phyloP scores from a whole-genome alignment of 2,329 filamentous ascomycete species.

The Pseudogymnoascus sp. region DNA sequence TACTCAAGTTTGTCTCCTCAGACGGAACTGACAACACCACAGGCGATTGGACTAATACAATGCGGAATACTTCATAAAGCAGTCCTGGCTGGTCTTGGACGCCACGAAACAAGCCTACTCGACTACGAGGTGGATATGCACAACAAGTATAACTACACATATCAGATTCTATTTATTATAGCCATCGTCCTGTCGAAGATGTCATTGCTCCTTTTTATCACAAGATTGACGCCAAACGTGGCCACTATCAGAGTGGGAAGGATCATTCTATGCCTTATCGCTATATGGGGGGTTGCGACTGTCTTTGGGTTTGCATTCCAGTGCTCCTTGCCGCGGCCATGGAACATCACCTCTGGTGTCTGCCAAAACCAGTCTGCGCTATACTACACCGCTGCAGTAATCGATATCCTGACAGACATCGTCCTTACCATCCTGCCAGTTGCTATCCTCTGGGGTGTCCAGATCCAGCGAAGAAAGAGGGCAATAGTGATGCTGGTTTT shows the following conservation, averaged over 20 bases:
- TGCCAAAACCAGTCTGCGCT: background rate
- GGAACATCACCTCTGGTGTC: slow-evolving; percentile 16
- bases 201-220: slow-evolving; percentile 21
- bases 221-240: slow-evolving; percentile 16
- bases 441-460: slow-evolving; percentile 38
- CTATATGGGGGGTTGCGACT: slow-evolving; percentile 19
- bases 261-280: slow-evolving; percentile 13
- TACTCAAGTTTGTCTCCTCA: background rate
- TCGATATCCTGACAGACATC: slow-evolving; percentile 40
- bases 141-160: slow-evolving; percentile 21
- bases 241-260: slow-evolving; percentile 15
- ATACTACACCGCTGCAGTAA: slow-evolving; percentile 34
- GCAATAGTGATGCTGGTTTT: slow-evolving; percentile 16
- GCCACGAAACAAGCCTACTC: slow-evolving; percentile 23
- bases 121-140: background rate
- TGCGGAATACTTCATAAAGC: slow-evolving; percentile 9
- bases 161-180: slow-evolving; percentile 23
- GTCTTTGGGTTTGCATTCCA: slow-evolving; percentile 22
- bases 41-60: slow-evolving; percentile 1
- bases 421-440: slow-evolving; percentile 38
- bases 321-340: slow-evolving; percentile 22
- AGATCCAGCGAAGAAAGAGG: slow-evolving; percentile 31
- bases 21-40: background rate
- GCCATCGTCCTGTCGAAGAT: slow-evolving; percentile 23
- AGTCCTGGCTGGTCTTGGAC: slow-evolving; percentile 21